Percentiles rank a stretch among this genome's conserved stretches.
These are phyloP conservation scores for Ustulina deusta DNA, from an alignment of 2,329 filamentous ascomycete genomes.

Conservation along the genomic window DNA sequence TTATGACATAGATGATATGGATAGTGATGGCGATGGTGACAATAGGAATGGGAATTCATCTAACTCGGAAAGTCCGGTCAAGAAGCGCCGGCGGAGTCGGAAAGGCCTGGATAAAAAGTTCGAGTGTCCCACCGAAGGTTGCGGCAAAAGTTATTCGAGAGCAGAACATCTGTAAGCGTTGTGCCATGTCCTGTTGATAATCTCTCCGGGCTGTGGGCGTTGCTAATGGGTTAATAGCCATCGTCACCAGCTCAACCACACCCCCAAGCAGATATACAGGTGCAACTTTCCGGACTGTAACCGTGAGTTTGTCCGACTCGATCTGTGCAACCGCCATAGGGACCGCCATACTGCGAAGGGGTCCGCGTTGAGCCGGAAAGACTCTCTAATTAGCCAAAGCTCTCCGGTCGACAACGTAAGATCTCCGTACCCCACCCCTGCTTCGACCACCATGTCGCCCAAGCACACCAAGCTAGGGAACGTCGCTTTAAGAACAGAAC, in stretches of 20 bases:
- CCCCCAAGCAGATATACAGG: slow-evolving; percentile 92
- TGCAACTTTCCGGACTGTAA: slow-evolving; percentile 94
- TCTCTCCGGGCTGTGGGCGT: not conserved
- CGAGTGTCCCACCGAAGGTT: slow-evolving; percentile 85
- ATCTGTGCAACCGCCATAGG: slow-evolving; percentile 87
- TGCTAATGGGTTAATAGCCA: slow-evolving; percentile 63
- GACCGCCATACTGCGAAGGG: slow-evolving; percentile 85
- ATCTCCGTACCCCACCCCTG: slow-evolving; percentile 55
- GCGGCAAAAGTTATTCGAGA: slow-evolving; percentile 95
- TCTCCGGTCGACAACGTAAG: slow-evolving; percentile 59
- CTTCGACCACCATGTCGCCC: slow-evolving; percentile 61
- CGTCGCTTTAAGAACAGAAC: slow-evolving; percentile 56
- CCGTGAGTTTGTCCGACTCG: slow-evolving; percentile 91
- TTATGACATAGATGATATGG: slow-evolving; percentile 50
- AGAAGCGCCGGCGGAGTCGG: slow-evolving; percentile 76
- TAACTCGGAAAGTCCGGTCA: slow-evolving; percentile 65
- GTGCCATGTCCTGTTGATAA: not conserved
- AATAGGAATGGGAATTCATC: slow-evolving; percentile 62
- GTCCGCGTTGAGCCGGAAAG: slow-evolving; percentile 80
- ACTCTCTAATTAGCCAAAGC: slow-evolving; percentile 69
- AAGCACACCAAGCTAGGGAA: slow-evolving; percentile 60
- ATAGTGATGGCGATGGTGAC: slow-evolving; percentile 56
- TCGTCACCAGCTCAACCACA: slow-evolving; percentile 94
- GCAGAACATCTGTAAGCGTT: slow-evolving; percentile 86
- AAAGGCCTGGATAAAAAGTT: slow-evolving; percentile 86